Conservation (phyloP, 2,329 filamentous ascomycete genomes). For the Teratosphaeria epicoccoides region DNA sequence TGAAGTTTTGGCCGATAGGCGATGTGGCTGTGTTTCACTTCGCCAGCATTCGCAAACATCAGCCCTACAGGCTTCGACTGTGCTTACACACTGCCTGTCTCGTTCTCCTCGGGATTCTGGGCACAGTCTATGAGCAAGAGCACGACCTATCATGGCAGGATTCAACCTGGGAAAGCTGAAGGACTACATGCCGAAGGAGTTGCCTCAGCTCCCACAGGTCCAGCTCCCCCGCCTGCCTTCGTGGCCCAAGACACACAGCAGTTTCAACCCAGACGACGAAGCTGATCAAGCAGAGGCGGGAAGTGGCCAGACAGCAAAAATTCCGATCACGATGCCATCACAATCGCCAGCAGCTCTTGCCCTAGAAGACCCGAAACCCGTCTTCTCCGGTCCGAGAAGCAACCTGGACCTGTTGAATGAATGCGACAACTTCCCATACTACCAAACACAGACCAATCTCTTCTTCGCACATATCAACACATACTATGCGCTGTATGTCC, state of each 20-base stretch:
- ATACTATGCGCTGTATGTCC: constrained; percentile 56
- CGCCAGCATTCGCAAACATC: not conserved
- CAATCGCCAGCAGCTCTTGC: not conserved
- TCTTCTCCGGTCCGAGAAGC: constrained; percentile 26
- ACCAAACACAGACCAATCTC: constrained; percentile 46
- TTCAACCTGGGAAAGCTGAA: constrained; percentile 25
- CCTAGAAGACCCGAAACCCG: constrained; percentile 19
- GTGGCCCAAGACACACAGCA: constrained; percentile 13
- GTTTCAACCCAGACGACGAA: constrained; percentile 14
- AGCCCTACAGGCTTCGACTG: not conserved
- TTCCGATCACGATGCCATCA: not conserved
- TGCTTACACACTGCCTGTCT: not conserved
- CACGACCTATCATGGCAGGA: constrained; percentile 16
- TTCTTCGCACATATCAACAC: constrained; percentile 38
- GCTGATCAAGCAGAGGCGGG: constrained; percentile 3
- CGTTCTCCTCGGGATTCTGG: not conserved
- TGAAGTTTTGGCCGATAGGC: not conserved
- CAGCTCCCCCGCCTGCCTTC: constrained; percentile 15
- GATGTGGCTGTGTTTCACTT: not conserved
- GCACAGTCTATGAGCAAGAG: too few relatives aligned
- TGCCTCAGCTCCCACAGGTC: constrained; percentile 5
- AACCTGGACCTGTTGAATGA: constrained; percentile 47
- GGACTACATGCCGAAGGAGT: constrained; percentile 17
- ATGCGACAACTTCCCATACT: constrained; percentile 64
- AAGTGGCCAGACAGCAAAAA: too few relatives aligned